Percentiles rank a stretch among this genome's conserved stretches.
Evolutionary conservation across 768 basidiomycete species (phyloP).

Genomic region (Boletales sp.): DNA sequence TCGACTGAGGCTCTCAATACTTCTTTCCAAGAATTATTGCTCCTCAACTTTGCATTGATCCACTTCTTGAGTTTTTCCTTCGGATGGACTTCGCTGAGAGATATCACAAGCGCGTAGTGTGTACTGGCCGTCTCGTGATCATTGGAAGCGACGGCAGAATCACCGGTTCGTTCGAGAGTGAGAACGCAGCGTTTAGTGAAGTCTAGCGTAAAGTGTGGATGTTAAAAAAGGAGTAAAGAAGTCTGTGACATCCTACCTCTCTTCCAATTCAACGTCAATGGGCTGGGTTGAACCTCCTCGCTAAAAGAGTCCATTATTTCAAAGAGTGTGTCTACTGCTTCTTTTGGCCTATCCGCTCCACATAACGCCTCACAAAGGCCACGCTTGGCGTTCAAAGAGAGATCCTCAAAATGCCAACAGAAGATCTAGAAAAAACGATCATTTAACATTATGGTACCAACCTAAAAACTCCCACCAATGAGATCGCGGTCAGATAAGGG

Average conservation of each 20-base stretch:
- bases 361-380: constrained; percentile 3
- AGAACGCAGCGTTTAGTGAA: constrained; percentile 1
- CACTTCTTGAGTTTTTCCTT: neutral
- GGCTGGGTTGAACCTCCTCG: neutral
- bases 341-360: neutral
- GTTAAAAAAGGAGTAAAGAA: neutral
- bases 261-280: neutral
- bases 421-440: constrained; percentile 1
- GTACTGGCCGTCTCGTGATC: neutral
- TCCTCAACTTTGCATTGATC: constrained; percentile 1
- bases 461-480: neutral
- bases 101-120: constrained; percentile 1
- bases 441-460: neutral
- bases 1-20: neutral
- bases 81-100: neutral
- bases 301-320: neutral
- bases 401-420: constrained; percentile 5
- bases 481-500: constrained; percentile 5
- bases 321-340: neutral
- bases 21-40: neutral
- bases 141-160: neutral
- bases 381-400: neutral
- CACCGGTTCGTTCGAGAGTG: neutral
- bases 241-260: neutral
- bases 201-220: neutral